Percentiles rank a stretch among this genome's conserved stretches.
These are phyloP conservation scores for Talaromyces sp. DNA, from an alignment of 2,329 filamentous ascomycete species.

Conservation along the genomic window DNA sequence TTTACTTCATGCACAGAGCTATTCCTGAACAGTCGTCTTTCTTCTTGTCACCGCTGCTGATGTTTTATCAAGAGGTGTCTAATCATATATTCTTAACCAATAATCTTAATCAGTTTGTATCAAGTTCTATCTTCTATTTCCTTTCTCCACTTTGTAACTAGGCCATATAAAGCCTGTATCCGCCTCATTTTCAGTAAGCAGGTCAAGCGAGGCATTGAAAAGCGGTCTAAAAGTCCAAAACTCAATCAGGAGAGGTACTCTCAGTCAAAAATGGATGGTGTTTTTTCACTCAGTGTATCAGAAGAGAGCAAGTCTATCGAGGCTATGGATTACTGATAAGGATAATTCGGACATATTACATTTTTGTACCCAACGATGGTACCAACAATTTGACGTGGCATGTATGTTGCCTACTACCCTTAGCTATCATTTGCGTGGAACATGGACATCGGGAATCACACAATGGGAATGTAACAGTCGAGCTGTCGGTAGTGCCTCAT, in stretches of 20 bases:
- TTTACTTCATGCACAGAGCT: slow-evolving; percentile 14
- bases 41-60: slow-evolving; percentile 9
- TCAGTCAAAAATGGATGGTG: background rate
- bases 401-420: background rate
- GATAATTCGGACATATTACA: background rate
- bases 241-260: background rate
- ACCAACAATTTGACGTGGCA: background rate
- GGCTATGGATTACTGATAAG: background rate
- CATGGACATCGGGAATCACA: background rate
- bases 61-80: slow-evolving; percentile 10
- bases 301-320: background rate
- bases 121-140: background rate
- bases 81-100: slow-evolving; percentile 12
- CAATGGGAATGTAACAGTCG: too few relatives aligned
- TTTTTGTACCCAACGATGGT: background rate
- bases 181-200: too few relatives aligned
- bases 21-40: slow-evolving; percentile 13
- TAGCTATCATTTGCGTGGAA: background rate
- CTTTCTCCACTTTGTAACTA: background rate
- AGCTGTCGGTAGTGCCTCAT: background rate
- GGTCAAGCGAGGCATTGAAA: background rate
- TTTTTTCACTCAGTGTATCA: background rate
- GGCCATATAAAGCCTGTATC: too few relatives aligned
- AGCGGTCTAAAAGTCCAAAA: background rate
- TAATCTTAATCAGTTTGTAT: slow-evolving; percentile 6